phyloP scores from a whole-genome alignment of 192 early-diverging fungal species.

The Entomortierella lignicola region DNA sequence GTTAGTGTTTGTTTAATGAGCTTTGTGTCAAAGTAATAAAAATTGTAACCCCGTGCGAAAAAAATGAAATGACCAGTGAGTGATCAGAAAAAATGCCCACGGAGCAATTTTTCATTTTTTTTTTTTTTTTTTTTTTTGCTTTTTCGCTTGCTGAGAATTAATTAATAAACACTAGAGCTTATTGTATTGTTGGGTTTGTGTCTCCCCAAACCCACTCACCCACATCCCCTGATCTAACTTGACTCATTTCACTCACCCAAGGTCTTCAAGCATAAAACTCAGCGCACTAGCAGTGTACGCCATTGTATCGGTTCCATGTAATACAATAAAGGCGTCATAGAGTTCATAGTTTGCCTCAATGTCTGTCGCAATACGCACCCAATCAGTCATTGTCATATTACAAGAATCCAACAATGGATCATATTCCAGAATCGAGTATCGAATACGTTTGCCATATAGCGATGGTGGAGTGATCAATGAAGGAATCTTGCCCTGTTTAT shows the following conservation, averaged over 20 bases:
- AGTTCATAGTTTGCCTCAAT: slow-evolving; percentile 94
- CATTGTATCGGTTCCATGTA: slow-evolving; percentile 96
- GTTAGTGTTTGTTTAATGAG: slow-evolving; percentile 1
- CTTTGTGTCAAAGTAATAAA: neutral
- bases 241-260: slow-evolving; percentile 73
- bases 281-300: slow-evolving; percentile 88
- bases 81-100: neutral
- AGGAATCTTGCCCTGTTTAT: slow-evolving; percentile 59
- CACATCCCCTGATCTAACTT: no score
- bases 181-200: neutral
- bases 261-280: slow-evolving; percentile 95
- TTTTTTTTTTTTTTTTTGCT: no score
- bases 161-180: no score
- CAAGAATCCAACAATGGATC: slow-evolving; percentile 94
- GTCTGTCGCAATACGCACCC: slow-evolving; percentile 96
- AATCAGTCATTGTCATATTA: slow-evolving; percentile 93
- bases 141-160: no score
- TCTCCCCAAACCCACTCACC: no score
- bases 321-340: slow-evolving; percentile 95
- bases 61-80: neutral
- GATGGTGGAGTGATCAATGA: slow-evolving; percentile 87
- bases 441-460: slow-evolving; percentile 91
- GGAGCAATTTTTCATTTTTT: no score
- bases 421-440: slow-evolving; percentile 96
- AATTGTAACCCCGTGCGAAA: slow-evolving; percentile 19